Base-by-base conservation (phyloP, 106 monocot genomes). In the Narthecium ossifragum region DNA sequence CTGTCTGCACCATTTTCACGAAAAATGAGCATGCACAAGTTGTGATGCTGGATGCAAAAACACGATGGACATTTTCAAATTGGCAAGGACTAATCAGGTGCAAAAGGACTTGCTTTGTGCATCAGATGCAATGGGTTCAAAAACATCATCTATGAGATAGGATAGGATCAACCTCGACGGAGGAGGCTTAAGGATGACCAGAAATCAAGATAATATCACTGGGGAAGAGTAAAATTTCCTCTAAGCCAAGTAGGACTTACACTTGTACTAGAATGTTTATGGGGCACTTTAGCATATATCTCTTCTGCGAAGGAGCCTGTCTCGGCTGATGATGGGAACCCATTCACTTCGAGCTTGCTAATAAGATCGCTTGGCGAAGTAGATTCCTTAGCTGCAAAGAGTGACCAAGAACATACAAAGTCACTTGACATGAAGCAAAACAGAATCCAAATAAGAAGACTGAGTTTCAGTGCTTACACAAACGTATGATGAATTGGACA, bases 401-500 rank as follows among this genome's bases (percentile, higher is more conserved):
- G 15, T 46, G 11, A 2, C 21, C 8, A 33, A 57, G 8, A 13
- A n/a, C 32, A 34, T 20, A 14, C 17, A 14, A 34, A 26, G 9
- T 10, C 8, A 22, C 0, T 0, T 27, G 29, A 29, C 22, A 47
- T 23, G 1, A 21, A 62, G 28, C 6, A 37, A 59, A 6, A 40
- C 11, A 18, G 0, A 41, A 20, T 37, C 5, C 22, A 6, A 24
- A 45, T 17, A 0, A 43, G 43, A 43, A 46, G 8, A 5, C 26
- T 5, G n/a, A n/a, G 38, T 28, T 13, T 17, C 0, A 51, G 39
- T 50, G 38, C 73, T 70, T 72, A 93, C 93, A 71, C 34, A 94
- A 59, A 29, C 93, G 57, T 30, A 94, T 88, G 20, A 94, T 69
- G 24, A 83, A 94, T 38, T 94, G 79, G 48, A 85, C 74, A 2